These are phyloP conservation scores for Sedum album DNA, from an alignment of 164 flowering plant species.

Conservation along the genomic window DNA sequence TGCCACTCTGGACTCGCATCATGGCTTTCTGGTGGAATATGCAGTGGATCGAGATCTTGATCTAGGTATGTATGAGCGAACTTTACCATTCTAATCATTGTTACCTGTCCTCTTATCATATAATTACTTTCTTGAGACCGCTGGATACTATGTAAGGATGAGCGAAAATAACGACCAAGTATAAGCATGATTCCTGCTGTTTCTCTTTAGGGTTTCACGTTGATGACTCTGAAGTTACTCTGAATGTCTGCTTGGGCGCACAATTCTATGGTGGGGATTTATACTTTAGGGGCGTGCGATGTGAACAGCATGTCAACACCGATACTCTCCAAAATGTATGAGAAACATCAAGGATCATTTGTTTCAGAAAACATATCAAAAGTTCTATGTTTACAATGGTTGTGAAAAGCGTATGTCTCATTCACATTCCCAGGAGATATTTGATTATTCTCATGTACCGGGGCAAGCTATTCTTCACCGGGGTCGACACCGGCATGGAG, in stretches of 20 bases:
- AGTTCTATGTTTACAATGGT: background rate
- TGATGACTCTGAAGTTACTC: slow-evolving; percentile 95
- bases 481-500: slow-evolving; percentile 98
- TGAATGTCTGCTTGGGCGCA: slow-evolving; percentile 90
- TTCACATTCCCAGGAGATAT: slow-evolving; percentile 44
- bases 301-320: slow-evolving; percentile 86
- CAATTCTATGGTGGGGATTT: slow-evolving; percentile 86
- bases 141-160: background rate
- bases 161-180: background rate
- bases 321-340: slow-evolving; percentile 69
- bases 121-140: background rate
- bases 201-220: slow-evolving; percentile 78
- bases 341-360: background rate
- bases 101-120: background rate
- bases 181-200: slow-evolving; percentile 8
- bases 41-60: slow-evolving; percentile 76
- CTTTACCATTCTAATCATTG: slow-evolving; percentile 2
- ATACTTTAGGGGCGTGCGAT: slow-evolving; percentile 84
- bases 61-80: slow-evolving; percentile 63
- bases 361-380: background rate
- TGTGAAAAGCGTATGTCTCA: background rate
- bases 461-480: slow-evolving; percentile 90
- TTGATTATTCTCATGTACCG: slow-evolving; percentile 76
- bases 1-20: slow-evolving; percentile 80
- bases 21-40: slow-evolving; percentile 97